phyloP scores from a whole-genome alignment of 352 stramenopile genomes.

The Phytopythium chamaehyphon region DNA sequence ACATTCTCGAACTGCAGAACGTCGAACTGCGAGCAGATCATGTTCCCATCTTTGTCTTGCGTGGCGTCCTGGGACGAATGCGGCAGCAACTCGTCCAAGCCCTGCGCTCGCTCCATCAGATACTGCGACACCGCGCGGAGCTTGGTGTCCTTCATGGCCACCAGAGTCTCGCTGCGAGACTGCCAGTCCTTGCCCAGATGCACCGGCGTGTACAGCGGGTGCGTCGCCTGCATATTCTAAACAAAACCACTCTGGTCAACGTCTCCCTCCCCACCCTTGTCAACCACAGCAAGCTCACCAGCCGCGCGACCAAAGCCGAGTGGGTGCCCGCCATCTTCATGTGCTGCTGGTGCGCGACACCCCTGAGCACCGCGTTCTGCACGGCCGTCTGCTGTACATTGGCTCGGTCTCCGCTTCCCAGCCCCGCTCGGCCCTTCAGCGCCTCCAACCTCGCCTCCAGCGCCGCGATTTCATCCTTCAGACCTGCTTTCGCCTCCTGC shows the following conservation, averaged over 20 bases:
- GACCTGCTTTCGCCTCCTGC: background rate
- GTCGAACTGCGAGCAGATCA: slow-evolving; percentile 14
- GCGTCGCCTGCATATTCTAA: no score
- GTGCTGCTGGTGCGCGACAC: no score
- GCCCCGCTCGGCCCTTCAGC: background rate
- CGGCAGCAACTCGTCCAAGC: slow-evolving; percentile 9
- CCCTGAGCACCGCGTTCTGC: no score
- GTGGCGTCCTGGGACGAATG: slow-evolving; percentile 23
- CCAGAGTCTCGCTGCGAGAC: slow-evolving; percentile 13
- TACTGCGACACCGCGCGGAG: slow-evolving; percentile 21
- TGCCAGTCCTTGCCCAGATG: slow-evolving; percentile 19
- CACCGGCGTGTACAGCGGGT: slow-evolving; percentile 19
- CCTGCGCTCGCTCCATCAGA: slow-evolving; percentile 11
- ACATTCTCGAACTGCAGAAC: slow-evolving; percentile 22
- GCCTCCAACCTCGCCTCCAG: background rate
- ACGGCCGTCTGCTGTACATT: no score
- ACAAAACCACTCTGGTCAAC: no score
- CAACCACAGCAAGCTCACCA: no score
- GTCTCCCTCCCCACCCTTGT: no score
- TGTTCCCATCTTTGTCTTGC: slow-evolving; percentile 19
- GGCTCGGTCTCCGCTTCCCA: no score
- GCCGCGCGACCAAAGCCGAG: no score
- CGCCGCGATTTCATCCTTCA: background rate
- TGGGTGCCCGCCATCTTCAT: no score
- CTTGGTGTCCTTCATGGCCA: slow-evolving; percentile 11